Conservation (phyloP, 805 yeast genomes). For the Yamadazyma kitorensis region DNA sequence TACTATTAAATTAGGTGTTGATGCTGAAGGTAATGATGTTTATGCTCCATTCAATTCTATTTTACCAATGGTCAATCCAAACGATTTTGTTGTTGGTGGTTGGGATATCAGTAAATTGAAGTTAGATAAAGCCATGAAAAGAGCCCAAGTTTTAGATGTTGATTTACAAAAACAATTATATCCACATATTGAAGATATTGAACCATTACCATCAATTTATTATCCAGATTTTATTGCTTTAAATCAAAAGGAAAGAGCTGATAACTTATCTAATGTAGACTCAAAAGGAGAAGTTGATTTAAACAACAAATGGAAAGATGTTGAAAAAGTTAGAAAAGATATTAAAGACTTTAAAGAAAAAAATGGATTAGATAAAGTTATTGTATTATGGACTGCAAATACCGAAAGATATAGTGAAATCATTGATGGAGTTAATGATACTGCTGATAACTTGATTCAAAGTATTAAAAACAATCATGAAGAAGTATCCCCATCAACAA, state of each 20-base stretch:
- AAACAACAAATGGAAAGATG: constrained; percentile 81
- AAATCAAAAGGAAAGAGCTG: constrained; percentile 89
- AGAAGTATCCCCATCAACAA: constrained; percentile 89
- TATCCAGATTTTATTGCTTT: constrained; percentile 97
- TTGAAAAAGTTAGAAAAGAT: constrained; percentile 80
- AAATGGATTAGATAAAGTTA: constrained; percentile 79
- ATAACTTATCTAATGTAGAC: constrained; percentile 70
- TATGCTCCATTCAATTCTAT: constrained; percentile 90
- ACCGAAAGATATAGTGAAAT: constrained; percentile 89
- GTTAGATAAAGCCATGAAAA: constrained; percentile 73
- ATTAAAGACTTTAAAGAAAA: constrained; percentile 70
- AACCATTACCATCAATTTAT: constrained; percentile 82
- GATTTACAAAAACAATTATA: constrained; percentile 76
- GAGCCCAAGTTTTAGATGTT: constrained; percentile 84
- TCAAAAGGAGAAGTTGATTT: constrained; percentile 49
- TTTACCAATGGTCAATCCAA: constrained; percentile 86
- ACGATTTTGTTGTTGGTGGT: constrained; percentile 86
- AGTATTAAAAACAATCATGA: constrained; percentile 75
- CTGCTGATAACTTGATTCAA: constrained; percentile 71
- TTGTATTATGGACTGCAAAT: constrained; percentile 95
- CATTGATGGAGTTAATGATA: constrained; percentile 79
- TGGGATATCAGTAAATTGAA: constrained; percentile 86
- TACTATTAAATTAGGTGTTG: constrained; percentile 86
- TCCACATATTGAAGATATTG: constrained; percentile 56
- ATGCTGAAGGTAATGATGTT: constrained; percentile 74